These are phyloP conservation scores for Lipomyces kockii DNA, from an alignment of 805 yeast species.

Conservation along the genomic window DNA sequence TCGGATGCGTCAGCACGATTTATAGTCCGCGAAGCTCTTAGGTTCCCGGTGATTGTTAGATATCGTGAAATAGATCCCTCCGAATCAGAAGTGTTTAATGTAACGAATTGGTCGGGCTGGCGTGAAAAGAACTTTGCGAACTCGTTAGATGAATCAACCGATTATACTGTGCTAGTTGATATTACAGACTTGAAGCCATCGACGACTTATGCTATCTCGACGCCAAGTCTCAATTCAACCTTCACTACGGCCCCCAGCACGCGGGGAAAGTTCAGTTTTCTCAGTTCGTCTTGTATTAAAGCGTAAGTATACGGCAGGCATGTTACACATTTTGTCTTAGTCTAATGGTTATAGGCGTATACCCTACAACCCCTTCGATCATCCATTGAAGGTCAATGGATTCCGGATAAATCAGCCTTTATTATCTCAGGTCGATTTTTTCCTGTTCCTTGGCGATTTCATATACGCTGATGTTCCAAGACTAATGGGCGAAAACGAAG, in stretches of 20 bases:
- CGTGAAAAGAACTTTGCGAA: neutral
- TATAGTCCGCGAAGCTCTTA: slow-evolving; percentile 29
- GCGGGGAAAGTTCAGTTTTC: slow-evolving; percentile 33
- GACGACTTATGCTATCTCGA: slow-evolving; percentile 25
- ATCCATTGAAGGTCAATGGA: slow-evolving; percentile 35
- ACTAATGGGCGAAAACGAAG: slow-evolving; percentile 30
- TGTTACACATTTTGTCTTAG: neutral
- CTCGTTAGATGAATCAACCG: slow-evolving; percentile 17
- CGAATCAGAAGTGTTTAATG: slow-evolving; percentile 4
- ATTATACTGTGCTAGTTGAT: slow-evolving; percentile 25
- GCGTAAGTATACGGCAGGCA: slow-evolving; percentile 25
- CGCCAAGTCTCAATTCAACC: slow-evolving; percentile 30
- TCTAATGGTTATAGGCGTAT: slow-evolving; percentile 21
- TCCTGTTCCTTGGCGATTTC: slow-evolving; percentile 39
- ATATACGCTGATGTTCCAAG: slow-evolving; percentile 39
- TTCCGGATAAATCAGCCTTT: slow-evolving; percentile 21
- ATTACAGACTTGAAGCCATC: slow-evolving; percentile 26
- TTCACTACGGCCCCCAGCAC: slow-evolving; percentile 30
- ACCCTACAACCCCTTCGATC: slow-evolving; percentile 35
- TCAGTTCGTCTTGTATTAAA: slow-evolving; percentile 38
- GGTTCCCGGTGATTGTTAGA: slow-evolving; percentile 11
- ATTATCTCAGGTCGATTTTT: slow-evolving; percentile 25
- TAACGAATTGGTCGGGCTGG: slow-evolving; percentile 13
- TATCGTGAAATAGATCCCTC: slow-evolving; percentile 16
- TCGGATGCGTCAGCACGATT: slow-evolving; percentile 25